Evolutionary conservation across 805 yeast genomes (phyloP), one percentile per base, ranked within the genome.

Genomic region (Schwanniomyces pseudopolymorphus): DNA sequence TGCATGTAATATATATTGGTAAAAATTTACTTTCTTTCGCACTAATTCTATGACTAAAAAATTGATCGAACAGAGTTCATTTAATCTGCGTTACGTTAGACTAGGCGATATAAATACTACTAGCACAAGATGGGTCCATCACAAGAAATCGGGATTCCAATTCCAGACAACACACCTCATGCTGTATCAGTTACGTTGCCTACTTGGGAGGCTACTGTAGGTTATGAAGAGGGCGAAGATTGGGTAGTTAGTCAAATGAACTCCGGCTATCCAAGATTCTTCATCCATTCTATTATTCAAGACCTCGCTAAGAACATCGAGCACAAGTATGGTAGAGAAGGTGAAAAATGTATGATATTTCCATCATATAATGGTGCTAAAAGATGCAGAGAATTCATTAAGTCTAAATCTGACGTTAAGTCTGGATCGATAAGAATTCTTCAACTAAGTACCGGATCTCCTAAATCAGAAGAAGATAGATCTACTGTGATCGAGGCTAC

Each of bases 101-200:
- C 10, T 11, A 26, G 10, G 10, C 10, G 13, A 13, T 7, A 26
- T 6, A 4, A 26, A 26, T 5, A 26, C 28, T 26, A 26, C 10
- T 26, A 26, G 13, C 13, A 13, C 6, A 33, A 4, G 14, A 44
- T 21, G 24, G 44, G 33, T 22, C 73, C 75, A 10, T 61, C 63
- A 11, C 75, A 80, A 59, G 70, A 68, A 35, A 78, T 89, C 14
- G 97, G 97, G 3, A 85, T 79, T 14, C 81, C 96, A 1, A 91
- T 94, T 48, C 97, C 99, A 2, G 85, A 87, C 49, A 84, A 89
- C 62, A 85, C 95, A 0, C 83, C 85, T 2, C 98, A 94, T 65
- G 97, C 97, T 0, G 96, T 92, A 1, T 88, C 96, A 10, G 97
- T 92, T 40, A 87, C 96, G 1, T 75, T 92, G 27, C 99, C 99